phyloP scores from a whole-genome alignment of 2,329 filamentous ascomycete species.

The Sordariomycetes sp. region DNA sequence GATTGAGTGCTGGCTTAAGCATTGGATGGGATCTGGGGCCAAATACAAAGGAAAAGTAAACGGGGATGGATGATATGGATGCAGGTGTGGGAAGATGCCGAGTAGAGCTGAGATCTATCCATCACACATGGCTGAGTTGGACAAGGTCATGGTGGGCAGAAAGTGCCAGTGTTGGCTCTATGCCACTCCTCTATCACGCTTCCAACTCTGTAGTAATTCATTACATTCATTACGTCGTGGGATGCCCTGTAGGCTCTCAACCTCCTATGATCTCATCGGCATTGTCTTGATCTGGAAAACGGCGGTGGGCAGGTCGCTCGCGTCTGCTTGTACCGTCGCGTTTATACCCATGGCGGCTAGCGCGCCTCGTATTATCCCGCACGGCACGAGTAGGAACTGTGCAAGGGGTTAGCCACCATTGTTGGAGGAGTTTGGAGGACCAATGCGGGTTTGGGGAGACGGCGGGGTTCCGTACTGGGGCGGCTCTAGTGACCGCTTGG shows the following conservation, averaged over 20 bases:
- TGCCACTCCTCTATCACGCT: not conserved
- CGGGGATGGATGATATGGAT: not conserved
- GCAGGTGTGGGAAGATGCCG: not conserved
- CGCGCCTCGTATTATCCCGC: slow-evolving; percentile 84
- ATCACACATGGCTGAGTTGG: not conserved
- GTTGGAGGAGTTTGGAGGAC: slow-evolving; percentile 1
- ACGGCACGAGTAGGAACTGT: slow-evolving; percentile 91
- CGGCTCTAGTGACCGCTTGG: slow-evolving; percentile 62
- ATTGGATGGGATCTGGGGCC: not conserved
- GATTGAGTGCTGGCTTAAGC: not conserved
- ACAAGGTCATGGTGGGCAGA: not conserved
- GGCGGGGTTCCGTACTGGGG: slow-evolving; percentile 51
- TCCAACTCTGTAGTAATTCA: not conserved
- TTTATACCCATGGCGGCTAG: slow-evolving; percentile 84
- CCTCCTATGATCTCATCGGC: slow-evolving; percentile 47
- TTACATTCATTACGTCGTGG: not conserved
- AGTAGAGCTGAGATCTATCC: not conserved
- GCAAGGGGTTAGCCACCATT: not conserved
- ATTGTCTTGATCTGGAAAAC: slow-evolving; percentile 94
- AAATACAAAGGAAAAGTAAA: not conserved
- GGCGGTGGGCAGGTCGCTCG: slow-evolving; percentile 73
- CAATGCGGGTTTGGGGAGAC: not conserved
- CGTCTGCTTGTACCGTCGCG: slow-evolving; percentile 86
- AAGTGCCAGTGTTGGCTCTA: not conserved
- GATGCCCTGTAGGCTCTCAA: not conserved